Conservation (phyloP, 176 grass and related monocot genomes). For the Musa troglodytarum region DNA sequence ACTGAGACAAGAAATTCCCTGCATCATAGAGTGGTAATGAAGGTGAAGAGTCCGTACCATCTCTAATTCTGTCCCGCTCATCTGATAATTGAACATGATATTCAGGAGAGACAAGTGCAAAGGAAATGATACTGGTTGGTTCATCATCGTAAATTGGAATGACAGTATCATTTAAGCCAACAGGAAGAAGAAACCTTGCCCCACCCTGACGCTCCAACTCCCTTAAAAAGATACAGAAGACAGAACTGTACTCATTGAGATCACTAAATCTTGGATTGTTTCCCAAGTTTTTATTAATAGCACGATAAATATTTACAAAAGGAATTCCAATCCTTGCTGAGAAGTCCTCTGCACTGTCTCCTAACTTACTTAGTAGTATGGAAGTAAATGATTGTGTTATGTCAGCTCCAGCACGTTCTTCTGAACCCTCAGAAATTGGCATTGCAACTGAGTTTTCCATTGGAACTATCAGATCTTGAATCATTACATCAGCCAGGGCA, state of each 20-base stretch:
- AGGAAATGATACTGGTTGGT: conserved; percentile 87
- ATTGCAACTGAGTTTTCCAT: conserved; percentile 1
- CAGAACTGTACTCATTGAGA: conserved; percentile 46
- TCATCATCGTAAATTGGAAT: conserved; percentile 81
- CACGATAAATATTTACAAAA: conserved; percentile 56
- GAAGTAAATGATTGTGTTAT: conserved; percentile 41
- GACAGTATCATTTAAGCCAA: conserved; percentile 77
- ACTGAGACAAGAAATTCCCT: conserved; percentile 43
- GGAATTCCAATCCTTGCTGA: conserved; percentile 49
- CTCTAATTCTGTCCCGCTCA: conserved; percentile 39
- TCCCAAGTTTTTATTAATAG: conserved; percentile 62
- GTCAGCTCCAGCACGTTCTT: conserved; percentile 35
- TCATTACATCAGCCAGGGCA: conserved; percentile 24
- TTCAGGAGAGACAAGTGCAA: conserved; percentile 62
- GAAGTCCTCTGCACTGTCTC: conserved; percentile 51
- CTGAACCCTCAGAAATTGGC: conserved; percentile 39
- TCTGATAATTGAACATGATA: conserved; percentile 78
- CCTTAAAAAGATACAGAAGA: conserved; percentile 42
- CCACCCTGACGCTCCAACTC: conserved; percentile 47
- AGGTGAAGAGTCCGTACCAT: conserved; percentile 22
- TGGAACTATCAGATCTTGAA: conserved; percentile 28
- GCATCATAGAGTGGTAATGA: conserved; percentile 24
- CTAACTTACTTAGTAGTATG: conserved; percentile 44
- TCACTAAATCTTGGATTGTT: conserved; percentile 44
- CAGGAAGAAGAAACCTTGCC: conserved; percentile 72